Base-by-base conservation (phyloP, 169 alveolate species). In the Plasmodium fragile region DNA sequence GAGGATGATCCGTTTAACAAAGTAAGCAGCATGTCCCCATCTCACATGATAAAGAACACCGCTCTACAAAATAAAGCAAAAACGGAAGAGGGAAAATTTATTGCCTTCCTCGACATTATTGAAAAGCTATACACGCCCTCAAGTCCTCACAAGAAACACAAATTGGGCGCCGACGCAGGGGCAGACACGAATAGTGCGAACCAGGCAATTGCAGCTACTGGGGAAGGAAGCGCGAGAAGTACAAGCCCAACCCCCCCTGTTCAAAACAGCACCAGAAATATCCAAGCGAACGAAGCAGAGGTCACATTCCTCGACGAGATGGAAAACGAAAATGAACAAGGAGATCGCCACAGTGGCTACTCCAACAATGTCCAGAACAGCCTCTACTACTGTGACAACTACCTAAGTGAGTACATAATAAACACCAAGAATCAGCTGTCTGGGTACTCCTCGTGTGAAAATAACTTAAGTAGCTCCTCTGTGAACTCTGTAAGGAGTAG, bases 61-160 rank as follows among this genome's bases (percentile, higher is more conserved):
- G 13, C 41, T 0, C 22, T 85, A 10, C 52, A n/a, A 18, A 85
- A 32, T 52, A 85, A 75, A 25, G 69, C 32, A 7, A 91, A 49
- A 81, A 2, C 11, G 16, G 92, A 91, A 13, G 85, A 81, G 59
- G 22, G 70, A n/a, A 91, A 59, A 25, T 80, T 79, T 53, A 25
- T 89, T 34, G 91, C 94, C 3, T 91, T 91, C 18, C 81, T 91
- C 0, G 94, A 91, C 39, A 91, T 91, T 11, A 91, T 91, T 18
- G 94, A 91, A 49, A 69, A 43, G 28, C 36, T 91, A 18, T 91
- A 91, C 43, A 18, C 92, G 0, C 69, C 77, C 8, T 5, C 22
- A 45, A 16, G 2, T 7, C 11, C 18, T 18, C 7, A 5, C 3
- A 87, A 80, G 75, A 91, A n/a, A 25, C n/a, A 34, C 55, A 41